These are phyloP conservation scores for Thalassiosira profunda DNA, from an alignment of 108 stramenopile species.

Conservation along the genomic window DNA sequence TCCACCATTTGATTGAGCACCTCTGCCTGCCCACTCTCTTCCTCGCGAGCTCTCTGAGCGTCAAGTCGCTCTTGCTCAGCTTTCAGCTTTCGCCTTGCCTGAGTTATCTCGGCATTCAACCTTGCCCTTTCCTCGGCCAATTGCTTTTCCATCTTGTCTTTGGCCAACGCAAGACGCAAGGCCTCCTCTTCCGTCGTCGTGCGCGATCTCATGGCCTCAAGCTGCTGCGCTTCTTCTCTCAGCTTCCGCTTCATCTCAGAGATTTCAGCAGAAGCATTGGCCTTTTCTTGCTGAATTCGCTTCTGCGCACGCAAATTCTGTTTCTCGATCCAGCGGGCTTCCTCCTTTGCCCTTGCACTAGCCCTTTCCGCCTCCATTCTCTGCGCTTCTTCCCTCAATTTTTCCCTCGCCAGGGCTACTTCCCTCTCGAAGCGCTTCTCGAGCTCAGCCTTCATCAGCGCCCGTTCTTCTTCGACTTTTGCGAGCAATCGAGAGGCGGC, in stretches of 20 bases:
- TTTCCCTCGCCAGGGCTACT: not conserved
- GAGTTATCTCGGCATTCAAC: conserved; percentile 10
- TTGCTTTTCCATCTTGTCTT: conserved; percentile 7
- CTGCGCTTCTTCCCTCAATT: not conserved
- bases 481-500: not conserved
- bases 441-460: too few relatives aligned
- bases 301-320: too few relatives aligned
- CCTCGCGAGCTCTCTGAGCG: not conserved
- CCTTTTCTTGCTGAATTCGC: too few relatives aligned
- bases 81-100: conserved; percentile 1
- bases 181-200: too few relatives aligned
- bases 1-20: conserved; percentile 28
- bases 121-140: conserved; percentile 17
- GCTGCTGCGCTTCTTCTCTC: too few relatives aligned
- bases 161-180: too few relatives aligned
- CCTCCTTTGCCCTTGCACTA: conserved; percentile 1
- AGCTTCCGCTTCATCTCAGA: too few relatives aligned
- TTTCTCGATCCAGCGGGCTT: not conserved
- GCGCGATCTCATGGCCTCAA: too few relatives aligned
- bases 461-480: conserved; percentile 4
- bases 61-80: not conserved
- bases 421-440: too few relatives aligned
- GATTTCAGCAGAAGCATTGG: too few relatives aligned
- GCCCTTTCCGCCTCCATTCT: not conserved
- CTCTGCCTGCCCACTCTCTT: not conserved